Conservation (phyloP, 2,329 filamentous ascomycete species). For the Fusarium staphyleae region DNA sequence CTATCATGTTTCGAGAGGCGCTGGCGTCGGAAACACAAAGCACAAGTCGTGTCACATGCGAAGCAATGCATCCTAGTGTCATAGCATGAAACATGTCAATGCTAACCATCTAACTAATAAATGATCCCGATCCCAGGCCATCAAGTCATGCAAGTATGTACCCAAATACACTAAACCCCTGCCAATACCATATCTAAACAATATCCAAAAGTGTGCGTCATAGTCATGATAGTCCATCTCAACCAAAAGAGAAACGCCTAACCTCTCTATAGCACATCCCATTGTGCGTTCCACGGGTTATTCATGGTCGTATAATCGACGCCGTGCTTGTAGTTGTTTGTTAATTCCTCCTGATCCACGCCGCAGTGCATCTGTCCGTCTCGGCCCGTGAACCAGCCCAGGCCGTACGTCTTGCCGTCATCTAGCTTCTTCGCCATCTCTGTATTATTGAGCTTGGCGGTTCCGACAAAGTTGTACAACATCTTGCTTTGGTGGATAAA, state of each 20-base stretch:
- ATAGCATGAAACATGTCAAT: constrained; percentile 21
- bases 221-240: constrained; percentile 17
- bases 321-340: constrained; percentile 70
- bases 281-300: constrained; percentile 58
- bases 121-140: constrained; percentile 7
- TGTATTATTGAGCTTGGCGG: constrained; percentile 65
- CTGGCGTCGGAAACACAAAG: background rate
- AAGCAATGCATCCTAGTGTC: constrained; percentile 8
- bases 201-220: constrained; percentile 18
- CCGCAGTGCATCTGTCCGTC: constrained; percentile 79
- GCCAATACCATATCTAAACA: constrained; percentile 9
- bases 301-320: constrained; percentile 57
- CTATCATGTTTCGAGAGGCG: constrained; percentile 10
- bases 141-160: background rate
- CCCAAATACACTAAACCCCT: constrained; percentile 10
- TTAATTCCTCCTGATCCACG: constrained; percentile 77
- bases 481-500: constrained; percentile 84
- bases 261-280: constrained; percentile 46
- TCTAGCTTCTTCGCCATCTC: constrained; percentile 69
- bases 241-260: constrained; percentile 3
- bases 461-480: constrained; percentile 77
- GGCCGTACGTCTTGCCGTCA: constrained; percentile 69
- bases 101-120: constrained; percentile 23
- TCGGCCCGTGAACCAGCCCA: constrained; percentile 78
- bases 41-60: background rate